These are phyloP conservation scores for Penicillium crustosum DNA, from an alignment of 2,329 filamentous ascomycete species.

Conservation along the genomic window DNA sequence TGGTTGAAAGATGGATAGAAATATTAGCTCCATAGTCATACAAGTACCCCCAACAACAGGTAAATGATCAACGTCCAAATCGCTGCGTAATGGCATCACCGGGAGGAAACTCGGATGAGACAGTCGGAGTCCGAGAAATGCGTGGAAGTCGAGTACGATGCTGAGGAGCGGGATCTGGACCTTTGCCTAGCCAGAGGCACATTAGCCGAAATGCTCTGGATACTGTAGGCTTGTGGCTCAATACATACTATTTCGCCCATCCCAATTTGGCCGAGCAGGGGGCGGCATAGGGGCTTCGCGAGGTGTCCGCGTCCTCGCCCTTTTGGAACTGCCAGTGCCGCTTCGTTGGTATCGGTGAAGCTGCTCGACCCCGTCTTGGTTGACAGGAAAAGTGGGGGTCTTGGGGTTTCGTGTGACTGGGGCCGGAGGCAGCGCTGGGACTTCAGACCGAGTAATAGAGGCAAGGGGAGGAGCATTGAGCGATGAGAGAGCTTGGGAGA, in stretches of 20 bases:
- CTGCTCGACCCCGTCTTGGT: constrained; percentile 36
- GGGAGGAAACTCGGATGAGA: constrained; percentile 25
- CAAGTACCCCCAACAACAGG: background rate
- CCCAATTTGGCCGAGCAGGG: constrained; percentile 27
- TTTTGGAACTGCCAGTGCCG: constrained; percentile 40
- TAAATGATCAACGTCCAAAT: constrained; percentile 19
- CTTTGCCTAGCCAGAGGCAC: constrained; percentile 10
- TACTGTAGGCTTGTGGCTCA: background rate
- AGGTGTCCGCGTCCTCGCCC: constrained; percentile 21
- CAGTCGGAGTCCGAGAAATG: constrained; percentile 21
- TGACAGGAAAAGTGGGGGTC: constrained; percentile 26
- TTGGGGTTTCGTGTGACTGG: constrained; percentile 24
- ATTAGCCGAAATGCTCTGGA: background rate
- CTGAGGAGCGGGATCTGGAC: constrained; percentile 18
- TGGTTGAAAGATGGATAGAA: background rate
- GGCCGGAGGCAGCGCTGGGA: background rate
- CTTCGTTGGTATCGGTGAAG: constrained; percentile 43
- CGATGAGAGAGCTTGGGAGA: constrained; percentile 45
- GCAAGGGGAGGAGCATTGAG: constrained; percentile 16
- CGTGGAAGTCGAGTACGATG: constrained; percentile 32
- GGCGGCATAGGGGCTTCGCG: constrained; percentile 34
- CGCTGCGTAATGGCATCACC: constrained; percentile 26
- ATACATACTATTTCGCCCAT: constrained; percentile 26
- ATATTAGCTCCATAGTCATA: background rate
- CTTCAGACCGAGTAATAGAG: constrained; percentile 4